Evolutionary conservation across 768 basidiomycete species (phyloP).

Genomic region (Boletus rubroflammeus): DNA sequence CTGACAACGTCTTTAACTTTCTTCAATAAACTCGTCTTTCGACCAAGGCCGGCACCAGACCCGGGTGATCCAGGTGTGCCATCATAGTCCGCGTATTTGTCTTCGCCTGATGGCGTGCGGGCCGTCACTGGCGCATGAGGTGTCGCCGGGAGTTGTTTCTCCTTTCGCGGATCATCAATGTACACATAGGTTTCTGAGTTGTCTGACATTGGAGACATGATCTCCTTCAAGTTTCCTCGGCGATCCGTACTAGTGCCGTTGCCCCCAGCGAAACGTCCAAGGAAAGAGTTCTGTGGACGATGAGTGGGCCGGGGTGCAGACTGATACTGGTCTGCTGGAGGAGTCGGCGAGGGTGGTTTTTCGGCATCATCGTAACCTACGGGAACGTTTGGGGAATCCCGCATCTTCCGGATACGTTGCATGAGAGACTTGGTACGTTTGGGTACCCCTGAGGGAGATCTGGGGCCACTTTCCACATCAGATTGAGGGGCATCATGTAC

Average conservation of each 20-base stretch:
- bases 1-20: conserved; percentile 74
- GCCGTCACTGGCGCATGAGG: conserved; percentile 30
- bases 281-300: conserved; percentile 68
- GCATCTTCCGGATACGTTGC: conserved; percentile 87
- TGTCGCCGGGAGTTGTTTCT: conserved; percentile 53
- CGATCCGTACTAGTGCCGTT: conserved; percentile 29
- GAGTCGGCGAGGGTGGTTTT: conserved; percentile 44
- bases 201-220: conserved; percentile 30
- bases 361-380: conserved; percentile 44
- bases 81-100: conserved; percentile 50
- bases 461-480: conserved; percentile 35
- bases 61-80: conserved; percentile 35
- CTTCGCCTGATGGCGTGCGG: conserved; percentile 29
- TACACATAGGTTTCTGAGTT: conserved; percentile 60
- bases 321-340: conserved; percentile 30
- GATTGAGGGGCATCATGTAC: conserved; percentile 41
- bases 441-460: conserved; percentile 45
- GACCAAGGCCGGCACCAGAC: conserved; percentile 46
- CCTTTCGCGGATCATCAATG: conserved; percentile 48
- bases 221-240: conserved; percentile 36
- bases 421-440: conserved; percentile 81
- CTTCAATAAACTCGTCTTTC: conserved; percentile 78
- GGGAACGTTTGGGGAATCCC: conserved; percentile 80
- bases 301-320: conserved; percentile 54
- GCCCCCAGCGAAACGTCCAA: conserved; percentile 61